Evolutionary conservation across 2,329 filamentous ascomycete species (phyloP).

Genomic region (Alternaria sp.): DNA sequence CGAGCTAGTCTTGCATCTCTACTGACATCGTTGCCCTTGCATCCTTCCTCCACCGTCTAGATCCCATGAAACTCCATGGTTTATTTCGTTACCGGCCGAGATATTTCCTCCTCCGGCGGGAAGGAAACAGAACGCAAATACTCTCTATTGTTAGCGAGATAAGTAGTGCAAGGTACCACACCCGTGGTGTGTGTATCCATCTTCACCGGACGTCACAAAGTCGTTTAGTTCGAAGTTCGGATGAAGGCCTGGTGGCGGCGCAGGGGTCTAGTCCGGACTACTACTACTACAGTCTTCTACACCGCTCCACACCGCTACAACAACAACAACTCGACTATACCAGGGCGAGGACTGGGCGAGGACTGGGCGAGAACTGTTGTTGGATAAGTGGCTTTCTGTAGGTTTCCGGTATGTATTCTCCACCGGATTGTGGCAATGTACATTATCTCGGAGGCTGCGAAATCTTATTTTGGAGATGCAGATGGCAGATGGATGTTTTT

Average conservation of each 20-base stretch:
- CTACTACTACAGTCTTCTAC: constrained; percentile 1
- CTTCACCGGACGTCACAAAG: constrained; percentile 9
- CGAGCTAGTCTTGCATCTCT: neutral
- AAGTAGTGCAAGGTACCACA: neutral
- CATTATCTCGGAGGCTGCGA: neutral
- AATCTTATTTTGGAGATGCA: neutral
- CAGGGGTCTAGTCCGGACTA: neutral
- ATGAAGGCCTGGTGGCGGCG: neutral
- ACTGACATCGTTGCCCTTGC: neutral
- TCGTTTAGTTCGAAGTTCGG: neutral
- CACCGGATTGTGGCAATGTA: neutral
- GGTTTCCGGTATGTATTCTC: neutral
- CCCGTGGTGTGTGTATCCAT: neutral
- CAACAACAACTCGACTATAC: no score
- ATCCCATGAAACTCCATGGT: neutral
- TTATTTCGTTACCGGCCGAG: neutral
- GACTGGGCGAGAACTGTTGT: neutral
- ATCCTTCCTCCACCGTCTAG: neutral
- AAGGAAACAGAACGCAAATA: neutral
- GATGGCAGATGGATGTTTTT: neutral
- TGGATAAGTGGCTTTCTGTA: neutral
- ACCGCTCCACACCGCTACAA: constrained; percentile 26
- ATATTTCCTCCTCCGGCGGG: neutral
- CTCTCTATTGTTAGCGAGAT: neutral
- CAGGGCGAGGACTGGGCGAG: neutral